Evolutionary conservation across 176 grass and related monocot genomes (phyloP).

Genomic region (Leersia perrieri): DNA sequence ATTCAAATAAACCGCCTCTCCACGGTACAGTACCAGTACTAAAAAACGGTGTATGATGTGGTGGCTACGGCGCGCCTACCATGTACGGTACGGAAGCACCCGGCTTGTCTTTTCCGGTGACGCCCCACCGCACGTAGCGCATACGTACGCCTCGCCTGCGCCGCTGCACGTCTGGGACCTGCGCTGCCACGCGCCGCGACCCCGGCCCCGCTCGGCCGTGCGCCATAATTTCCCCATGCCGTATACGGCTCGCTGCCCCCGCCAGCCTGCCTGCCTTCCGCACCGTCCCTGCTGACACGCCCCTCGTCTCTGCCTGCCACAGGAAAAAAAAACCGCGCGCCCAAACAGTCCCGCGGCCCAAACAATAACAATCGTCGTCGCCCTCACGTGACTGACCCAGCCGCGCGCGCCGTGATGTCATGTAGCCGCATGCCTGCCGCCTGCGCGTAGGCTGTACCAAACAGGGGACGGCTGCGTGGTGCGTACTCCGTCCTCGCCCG

Average conservation of each 20-base stretch:
- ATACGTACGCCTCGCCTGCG: not conserved
- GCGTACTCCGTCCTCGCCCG: not conserved
- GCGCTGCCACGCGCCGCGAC: not conserved
- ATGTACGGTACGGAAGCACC: not conserved
- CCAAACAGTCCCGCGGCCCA: too few species aligned
- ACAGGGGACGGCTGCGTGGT: not conserved
- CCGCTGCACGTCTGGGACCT: slow-evolving; percentile 4
- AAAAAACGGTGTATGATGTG: too few species aligned
- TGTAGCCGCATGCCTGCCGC: not conserved
- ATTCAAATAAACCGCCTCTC: not conserved
- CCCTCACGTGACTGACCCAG: slow-evolving; percentile 31
- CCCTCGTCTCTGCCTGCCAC: not conserved
- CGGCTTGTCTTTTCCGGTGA: slow-evolving; percentile 25
- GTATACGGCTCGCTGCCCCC: not conserved
- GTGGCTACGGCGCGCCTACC: not conserved
- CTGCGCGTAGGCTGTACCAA: not conserved
- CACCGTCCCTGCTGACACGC: not conserved
- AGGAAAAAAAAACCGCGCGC: too few species aligned
- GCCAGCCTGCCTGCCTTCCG: not conserved
- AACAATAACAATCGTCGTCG: too few species aligned
- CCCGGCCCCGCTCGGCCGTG: not conserved
- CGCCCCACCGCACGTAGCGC: not conserved
- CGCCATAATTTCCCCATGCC: slow-evolving; percentile 8
- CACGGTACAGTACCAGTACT: too few species aligned
- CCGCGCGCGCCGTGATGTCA: not conserved